Percentiles rank a stretch among this genome's conserved stretches.
Evolutionary conservation across 2,329 filamentous ascomycete species (phyloP).

Genomic region (Colletotrichum chrysophilum): DNA sequence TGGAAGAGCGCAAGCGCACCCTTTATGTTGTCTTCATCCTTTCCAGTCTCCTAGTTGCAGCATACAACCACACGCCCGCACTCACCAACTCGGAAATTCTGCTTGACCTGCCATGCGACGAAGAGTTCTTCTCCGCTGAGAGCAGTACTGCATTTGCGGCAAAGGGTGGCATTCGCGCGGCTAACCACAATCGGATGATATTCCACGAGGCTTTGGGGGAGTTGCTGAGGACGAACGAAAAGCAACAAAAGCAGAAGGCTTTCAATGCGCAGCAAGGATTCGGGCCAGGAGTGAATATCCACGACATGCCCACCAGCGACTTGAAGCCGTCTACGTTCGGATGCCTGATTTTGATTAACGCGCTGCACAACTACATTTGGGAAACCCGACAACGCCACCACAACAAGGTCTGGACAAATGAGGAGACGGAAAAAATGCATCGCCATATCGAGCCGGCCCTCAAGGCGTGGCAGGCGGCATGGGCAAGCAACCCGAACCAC

Average conservation of each 20-base stretch:
- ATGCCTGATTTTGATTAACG: constrained; percentile 89
- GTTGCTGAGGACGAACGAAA: constrained; percentile 78
- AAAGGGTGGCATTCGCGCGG: constrained; percentile 73
- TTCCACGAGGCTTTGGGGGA: constrained; percentile 85
- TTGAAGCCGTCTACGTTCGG: constrained; percentile 89
- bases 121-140: constrained; percentile 87
- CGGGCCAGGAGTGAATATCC: constrained; percentile 48
- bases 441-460: constrained; percentile 92
- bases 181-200: constrained; percentile 73
- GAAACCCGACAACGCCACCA: constrained; percentile 91
- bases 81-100: constrained; percentile 94
- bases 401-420: constrained; percentile 85
- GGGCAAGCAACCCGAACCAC: constrained; percentile 86
- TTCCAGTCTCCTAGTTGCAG: constrained; percentile 88
- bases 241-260: constrained; percentile 62
- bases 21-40: constrained; percentile 90
- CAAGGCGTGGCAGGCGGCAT: constrained; percentile 92
- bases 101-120: constrained; percentile 89
- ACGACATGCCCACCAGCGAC: constrained; percentile 55
- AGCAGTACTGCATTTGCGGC: constrained; percentile 81
- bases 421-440: constrained; percentile 96
- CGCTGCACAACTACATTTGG: constrained; percentile 98
- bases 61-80: constrained; percentile 90
- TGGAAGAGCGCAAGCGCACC: constrained; percentile 91
- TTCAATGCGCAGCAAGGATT: constrained; percentile 49